Percentiles rank a stretch among this genome's conserved stretches.
These are phyloP conservation scores for Acer saccharum DNA, from an alignment of 345 rosid species.

Conservation along the genomic window DNA sequence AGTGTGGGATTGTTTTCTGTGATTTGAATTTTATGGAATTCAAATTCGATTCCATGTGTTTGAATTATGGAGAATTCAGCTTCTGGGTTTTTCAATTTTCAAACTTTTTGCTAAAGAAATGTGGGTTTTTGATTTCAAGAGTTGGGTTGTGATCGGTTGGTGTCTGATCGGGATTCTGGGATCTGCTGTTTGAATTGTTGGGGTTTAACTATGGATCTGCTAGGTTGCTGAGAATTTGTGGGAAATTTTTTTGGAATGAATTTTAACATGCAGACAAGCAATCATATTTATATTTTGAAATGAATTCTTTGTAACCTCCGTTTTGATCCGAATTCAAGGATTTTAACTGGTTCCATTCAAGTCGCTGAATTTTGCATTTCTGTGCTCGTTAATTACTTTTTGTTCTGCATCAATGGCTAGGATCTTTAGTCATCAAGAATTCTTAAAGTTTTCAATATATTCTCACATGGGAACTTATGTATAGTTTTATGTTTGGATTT, in stretches of 20 bases:
- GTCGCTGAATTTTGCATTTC: background rate
- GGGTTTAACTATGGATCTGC: slow-evolving; percentile 13
- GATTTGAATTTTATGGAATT: slow-evolving; percentile 10
- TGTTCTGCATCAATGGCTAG: background rate
- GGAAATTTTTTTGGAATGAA: background rate
- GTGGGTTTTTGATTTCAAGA: background rate
- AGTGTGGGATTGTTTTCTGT: background rate
- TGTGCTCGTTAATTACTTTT: background rate
- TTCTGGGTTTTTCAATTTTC: background rate
- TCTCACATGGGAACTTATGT: background rate
- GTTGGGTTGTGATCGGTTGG: slow-evolving; percentile 3
- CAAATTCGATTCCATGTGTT: slow-evolving; percentile 6
- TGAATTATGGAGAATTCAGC: background rate
- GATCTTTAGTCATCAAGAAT: background rate
- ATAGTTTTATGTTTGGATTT: background rate
- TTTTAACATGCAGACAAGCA: background rate
- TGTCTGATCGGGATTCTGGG: slow-evolving; percentile 25
- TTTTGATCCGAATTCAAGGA: too few species aligned
- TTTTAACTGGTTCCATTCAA: too few species aligned
- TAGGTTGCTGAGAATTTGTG: slow-evolving; percentile 6
- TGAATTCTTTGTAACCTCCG: too few species aligned
- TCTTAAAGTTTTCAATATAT: background rate
- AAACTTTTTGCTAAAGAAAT: background rate
- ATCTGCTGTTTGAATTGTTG: slow-evolving; percentile 16
- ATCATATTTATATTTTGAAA: background rate